A percentile compares a stretch with the other conserved stretches of the same genome.
Evolutionary conservation across 768 basidiomycete species (phyloP).

Genomic region (Lentinula raphanica): DNA sequence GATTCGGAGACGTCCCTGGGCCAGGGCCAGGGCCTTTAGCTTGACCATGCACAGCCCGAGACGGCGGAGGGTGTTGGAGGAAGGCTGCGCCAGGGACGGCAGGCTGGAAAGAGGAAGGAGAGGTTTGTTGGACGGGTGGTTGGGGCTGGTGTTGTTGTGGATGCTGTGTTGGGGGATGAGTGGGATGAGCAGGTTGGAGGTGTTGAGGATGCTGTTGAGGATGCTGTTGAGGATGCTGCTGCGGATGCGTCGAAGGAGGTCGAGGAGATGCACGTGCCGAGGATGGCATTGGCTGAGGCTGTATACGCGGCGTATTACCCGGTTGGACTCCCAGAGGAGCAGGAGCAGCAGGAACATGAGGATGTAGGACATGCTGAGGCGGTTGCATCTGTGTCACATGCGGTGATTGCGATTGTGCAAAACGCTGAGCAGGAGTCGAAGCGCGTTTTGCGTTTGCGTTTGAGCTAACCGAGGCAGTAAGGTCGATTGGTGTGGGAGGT

Average conservation of each 20-base stretch:
- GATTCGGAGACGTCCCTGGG: too few relatives aligned
- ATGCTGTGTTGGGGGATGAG: not conserved
- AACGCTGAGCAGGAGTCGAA: conserved; percentile 29
- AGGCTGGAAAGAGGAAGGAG: not conserved
- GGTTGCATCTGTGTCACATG: conserved; percentile 17
- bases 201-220: not conserved
- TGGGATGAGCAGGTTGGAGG: not conserved
- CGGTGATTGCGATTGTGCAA: conserved; percentile 15
- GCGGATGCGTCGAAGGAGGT: not conserved
- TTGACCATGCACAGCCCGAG: not conserved
- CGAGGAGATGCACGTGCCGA: not conserved
- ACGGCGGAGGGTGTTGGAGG: not conserved
- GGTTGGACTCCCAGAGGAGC: too few relatives aligned
- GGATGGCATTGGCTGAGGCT: not conserved
- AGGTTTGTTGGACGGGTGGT: not conserved
- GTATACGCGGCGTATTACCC: not conserved
- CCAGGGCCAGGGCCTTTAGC: not conserved
- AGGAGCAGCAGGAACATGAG: not conserved
- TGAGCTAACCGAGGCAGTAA: conserved; percentile 29
- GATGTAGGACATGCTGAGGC: not conserved
- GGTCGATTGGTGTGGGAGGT: conserved; percentile 23
- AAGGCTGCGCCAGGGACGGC: not conserved
- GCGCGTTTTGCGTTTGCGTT: conserved; percentile 19
- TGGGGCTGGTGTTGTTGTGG: not conserved
- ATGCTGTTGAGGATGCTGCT: too few relatives aligned